phyloP scores from a whole-genome alignment of 2,329 filamentous ascomycete genomes.

The Pseudogymnoascus sp. region DNA sequence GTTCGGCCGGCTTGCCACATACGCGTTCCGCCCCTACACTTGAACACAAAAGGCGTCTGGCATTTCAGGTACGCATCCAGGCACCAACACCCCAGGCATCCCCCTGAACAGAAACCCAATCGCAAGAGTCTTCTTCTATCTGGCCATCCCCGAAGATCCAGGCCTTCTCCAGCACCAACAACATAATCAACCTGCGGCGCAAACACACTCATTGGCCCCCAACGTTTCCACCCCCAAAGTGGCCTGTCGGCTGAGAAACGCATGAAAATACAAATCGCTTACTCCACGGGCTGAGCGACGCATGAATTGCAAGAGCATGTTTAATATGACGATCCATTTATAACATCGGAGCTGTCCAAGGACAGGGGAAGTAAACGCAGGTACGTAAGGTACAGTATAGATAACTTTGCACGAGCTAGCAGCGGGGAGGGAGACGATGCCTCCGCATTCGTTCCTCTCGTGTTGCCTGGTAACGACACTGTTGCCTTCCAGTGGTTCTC shows the following conservation, averaged over 20 bases:
- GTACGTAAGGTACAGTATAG: slow-evolving; percentile 2
- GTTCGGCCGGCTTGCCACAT: background rate
- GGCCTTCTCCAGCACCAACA: background rate
- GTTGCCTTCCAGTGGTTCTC: background rate
- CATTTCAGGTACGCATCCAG: background rate
- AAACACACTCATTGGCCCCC: background rate
- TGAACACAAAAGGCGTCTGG: background rate
- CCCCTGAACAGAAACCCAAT: background rate
- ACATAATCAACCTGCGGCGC: background rate
- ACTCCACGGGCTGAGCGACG: background rate
- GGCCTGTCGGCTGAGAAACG: background rate
- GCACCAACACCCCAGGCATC: background rate
- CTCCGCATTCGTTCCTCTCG: background rate
- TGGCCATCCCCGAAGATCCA: background rate
- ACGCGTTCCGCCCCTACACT: background rate
- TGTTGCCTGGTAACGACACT: background rate
- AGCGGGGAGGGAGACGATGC: background rate
- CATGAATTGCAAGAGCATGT: slow-evolving; percentile 6
- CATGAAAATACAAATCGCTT: slow-evolving; percentile 3
- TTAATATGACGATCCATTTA: slow-evolving; percentile 8
- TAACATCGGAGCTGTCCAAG: slow-evolving; percentile 2
- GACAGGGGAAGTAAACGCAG: slow-evolving; percentile 4
- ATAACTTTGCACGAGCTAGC: background rate
- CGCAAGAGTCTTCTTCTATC: background rate
- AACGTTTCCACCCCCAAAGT: background rate